These are phyloP conservation scores for Marasmius sp. DNA, from an alignment of 1,284 basidiomycete species.

Conservation along the genomic window DNA sequence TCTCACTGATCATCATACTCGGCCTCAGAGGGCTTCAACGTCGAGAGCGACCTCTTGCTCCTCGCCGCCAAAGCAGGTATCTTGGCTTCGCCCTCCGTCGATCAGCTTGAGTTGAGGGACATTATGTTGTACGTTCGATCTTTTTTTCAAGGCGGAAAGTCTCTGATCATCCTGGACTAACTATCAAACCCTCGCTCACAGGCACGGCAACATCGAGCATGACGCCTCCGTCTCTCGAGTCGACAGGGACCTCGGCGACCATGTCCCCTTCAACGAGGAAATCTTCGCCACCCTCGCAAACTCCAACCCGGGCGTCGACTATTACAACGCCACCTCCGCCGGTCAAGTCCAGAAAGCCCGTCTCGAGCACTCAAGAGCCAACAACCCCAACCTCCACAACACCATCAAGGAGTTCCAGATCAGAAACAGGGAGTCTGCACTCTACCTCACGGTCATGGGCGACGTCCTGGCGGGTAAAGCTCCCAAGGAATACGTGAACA, in stretches of 20 bases:
- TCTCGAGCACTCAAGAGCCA: constrained; percentile 15
- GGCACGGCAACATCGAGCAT: constrained; percentile 16
- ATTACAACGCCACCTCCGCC: constrained; percentile 21
- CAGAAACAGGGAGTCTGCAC: constrained; percentile 15
- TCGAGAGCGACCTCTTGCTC: constrained; percentile 1
- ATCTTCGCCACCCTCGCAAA: constrained; percentile 19
- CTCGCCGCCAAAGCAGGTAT: constrained; percentile 4
- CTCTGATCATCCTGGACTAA: too few relatives aligned
- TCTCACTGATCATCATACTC: background rate
- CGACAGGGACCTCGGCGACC: constrained; percentile 19
- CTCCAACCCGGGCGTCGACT: constrained; percentile 20
- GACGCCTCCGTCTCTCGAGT: constrained; percentile 13
- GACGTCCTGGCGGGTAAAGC: constrained; percentile 19
- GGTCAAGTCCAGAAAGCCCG: constrained; percentile 18
- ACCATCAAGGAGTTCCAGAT: constrained; percentile 19
- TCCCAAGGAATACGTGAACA: constrained; percentile 18
- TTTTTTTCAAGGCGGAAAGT: background rate
- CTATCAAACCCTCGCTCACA: background rate
- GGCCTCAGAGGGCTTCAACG: constrained; percentile 5
- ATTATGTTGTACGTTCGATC: constrained; percentile 4
- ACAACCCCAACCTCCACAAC: constrained; percentile 19
- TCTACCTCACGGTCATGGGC: constrained; percentile 17
- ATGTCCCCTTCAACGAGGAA: constrained; percentile 19
- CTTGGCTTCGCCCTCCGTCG: background rate
- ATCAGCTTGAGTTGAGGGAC: constrained; percentile 3